These are phyloP conservation scores for Chlamydomonas sphaeroides DNA, from an alignment of 139 green algal species.

Conservation along the genomic window DNA sequence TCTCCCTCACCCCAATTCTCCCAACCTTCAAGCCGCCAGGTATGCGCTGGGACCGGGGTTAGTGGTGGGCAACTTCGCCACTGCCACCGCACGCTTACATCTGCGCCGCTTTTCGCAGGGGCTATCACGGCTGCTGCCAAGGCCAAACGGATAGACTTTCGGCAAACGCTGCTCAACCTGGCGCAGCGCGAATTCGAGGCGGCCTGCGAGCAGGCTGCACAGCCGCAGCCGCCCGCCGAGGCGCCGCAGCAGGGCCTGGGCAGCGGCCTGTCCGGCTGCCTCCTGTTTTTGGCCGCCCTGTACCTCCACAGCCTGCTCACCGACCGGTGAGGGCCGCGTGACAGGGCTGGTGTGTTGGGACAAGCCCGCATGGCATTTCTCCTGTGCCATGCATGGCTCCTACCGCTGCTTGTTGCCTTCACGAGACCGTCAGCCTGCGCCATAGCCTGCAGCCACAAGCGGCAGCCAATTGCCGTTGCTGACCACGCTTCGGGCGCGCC, in stretches of 20 bases:
- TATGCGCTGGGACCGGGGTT: too few species aligned
- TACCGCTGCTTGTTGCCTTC: too few species aligned
- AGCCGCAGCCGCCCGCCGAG: not conserved
- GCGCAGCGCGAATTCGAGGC: conserved; percentile 15
- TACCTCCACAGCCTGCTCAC: conserved; percentile 28
- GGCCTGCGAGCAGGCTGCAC: not conserved
- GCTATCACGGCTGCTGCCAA: not conserved
- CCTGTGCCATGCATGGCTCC: too few species aligned
- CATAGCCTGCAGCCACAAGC: too few species aligned
- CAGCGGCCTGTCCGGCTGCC: not conserved
- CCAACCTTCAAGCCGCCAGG: conserved; percentile 5
- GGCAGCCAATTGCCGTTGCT: too few species aligned
- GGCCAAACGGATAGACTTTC: conserved; percentile 32
- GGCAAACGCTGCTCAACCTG: conserved; percentile 9
- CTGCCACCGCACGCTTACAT: too few species aligned
- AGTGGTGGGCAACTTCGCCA: too few species aligned
- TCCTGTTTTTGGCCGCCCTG: conserved; percentile 16
- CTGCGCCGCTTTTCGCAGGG: too few species aligned
- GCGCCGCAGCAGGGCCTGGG: not conserved
- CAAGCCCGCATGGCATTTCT: too few species aligned
- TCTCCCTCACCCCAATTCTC: conserved; percentile 11
- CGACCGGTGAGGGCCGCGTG: not conserved
- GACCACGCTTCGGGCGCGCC: too few species aligned
- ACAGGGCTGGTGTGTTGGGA: not conserved
- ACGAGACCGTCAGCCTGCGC: too few species aligned